Base-by-base conservation (phyloP, 2,329 filamentous ascomycete species). In the Botrytis fabae region DNA sequence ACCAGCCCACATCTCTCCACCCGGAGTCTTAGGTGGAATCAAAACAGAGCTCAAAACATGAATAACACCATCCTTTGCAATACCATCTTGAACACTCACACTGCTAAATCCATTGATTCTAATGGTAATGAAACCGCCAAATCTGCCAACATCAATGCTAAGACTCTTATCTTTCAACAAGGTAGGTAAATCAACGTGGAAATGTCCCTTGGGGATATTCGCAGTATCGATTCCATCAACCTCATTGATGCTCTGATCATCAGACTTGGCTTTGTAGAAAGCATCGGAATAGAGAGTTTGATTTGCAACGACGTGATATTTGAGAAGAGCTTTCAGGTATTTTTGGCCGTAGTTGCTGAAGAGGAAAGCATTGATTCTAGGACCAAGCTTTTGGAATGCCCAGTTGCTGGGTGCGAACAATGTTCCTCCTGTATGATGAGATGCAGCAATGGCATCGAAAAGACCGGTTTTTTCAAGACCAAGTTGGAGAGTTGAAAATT, bases 271-370 rank as follows among this genome's bases (percentile, higher is more conserved):
- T 66, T 86, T 86, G 83, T 94, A 96, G 80, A 91, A 93, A 8
- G 91, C 92, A 80, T 97, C 95, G 9, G 91, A 93, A 85, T 97
- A 98, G 0, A 97, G 83, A 0, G 92, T 95, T 74, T 90, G 86
- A 78, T 93, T 89, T 60, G 90, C 86, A 1, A 92, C 91, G 66
- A 95, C 86, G 79, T 95, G 92, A 80, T 97, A 97, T 83, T 93
- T 85, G 25, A 97, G 85, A 63, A 97, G 84, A 0, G 93, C 93
- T 76, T 88, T 89, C 28, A 98, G 87, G 80, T 93, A 97, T 81
- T 91, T 91, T 75, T 87, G 85, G 2, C 95, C 95, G 70, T 86
- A 87, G 73, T 91, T 93, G 81, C 87, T 88, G 86, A 98, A 98
- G 6, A 98, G 85, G 86, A 97, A 98, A 35, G 90, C 92, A 80